Base-by-base conservation (phyloP, 2,329 filamentous ascomycete genomes). In the Aspergillus vadensis region DNA sequence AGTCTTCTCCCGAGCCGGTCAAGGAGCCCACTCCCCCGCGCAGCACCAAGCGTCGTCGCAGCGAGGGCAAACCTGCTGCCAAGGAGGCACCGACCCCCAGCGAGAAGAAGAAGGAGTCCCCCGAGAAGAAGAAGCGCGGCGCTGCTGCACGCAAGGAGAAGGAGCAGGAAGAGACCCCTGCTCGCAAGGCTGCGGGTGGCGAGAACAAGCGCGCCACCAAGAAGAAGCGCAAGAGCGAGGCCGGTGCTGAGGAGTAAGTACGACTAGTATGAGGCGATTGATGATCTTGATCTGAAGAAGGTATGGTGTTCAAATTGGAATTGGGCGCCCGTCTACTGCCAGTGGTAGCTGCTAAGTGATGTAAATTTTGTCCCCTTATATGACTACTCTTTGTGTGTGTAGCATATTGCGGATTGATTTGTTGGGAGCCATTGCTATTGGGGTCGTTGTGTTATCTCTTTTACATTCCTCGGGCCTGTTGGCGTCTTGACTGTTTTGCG, bases 211-310 rank as follows among this genome's bases (percentile, higher is more conserved):
- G 74, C 64, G 25, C 47, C 47, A 69, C 67, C 39, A 75, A 73
- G 67, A 82, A 81, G 74, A 82, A 81, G 77, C 75, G 77, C 64
- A 81, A 80, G 77, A 80, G 78, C 65, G 77, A 80, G 63, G 73
- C 64, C 38, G 67, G 48, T 30, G 62, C 32, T 25, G 65, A 70
- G 14, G 69, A 71, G 57, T 72, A 65, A 65, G 53, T 56, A 36
- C 4, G 10, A 36, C 12, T 3, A 36, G 32, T 36, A 36, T 36
- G 32, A 36, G 32, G 32, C 9, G 30, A 32, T 32, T 10, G 30
- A 9, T 12, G 12, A 12, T 12, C 9, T 12, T 30, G 49, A 14
- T 9, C 7, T 30, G 23, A n/a, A 19, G n/a, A 25, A 21, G 14
- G 10, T 5, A 21, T 17, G 25, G 47, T 25, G 14, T 21, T 14